Evolutionary conservation across 768 basidiomycete species (phyloP).

Genomic region (Tulasnella sp.): DNA sequence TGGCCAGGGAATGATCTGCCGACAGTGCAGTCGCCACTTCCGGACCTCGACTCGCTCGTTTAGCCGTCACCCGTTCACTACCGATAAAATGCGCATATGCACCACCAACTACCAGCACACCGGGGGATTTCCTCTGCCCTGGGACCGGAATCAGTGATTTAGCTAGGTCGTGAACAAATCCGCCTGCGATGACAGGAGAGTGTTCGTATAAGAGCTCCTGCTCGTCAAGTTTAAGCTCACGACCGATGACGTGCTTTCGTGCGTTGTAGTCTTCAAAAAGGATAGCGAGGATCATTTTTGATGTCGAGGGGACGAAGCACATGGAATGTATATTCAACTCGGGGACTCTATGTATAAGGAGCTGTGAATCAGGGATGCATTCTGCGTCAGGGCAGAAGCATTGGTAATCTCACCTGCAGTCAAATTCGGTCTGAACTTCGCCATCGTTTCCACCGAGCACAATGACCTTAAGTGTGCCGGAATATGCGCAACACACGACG

Average conservation of each 20-base stretch:
- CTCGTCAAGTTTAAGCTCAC: conserved; percentile 18
- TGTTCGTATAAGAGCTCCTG: conserved; percentile 21
- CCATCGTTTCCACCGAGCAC: conserved; percentile 32
- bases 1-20: neutral
- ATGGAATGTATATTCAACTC: conserved; percentile 61
- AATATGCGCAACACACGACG: conserved; percentile 54
- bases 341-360: conserved; percentile 35
- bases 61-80: conserved; percentile 1
- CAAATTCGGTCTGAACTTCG: conserved; percentile 18
- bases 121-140: conserved; percentile 5
- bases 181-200: neutral
- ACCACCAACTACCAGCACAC: conserved; percentile 25
- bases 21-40: conserved; percentile 29
- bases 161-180: conserved; percentile 17
- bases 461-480: conserved; percentile 58
- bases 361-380: neutral
- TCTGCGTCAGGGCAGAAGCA: neutral
- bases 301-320: conserved; percentile 41
- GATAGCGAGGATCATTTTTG: conserved; percentile 46
- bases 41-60: conserved; percentile 44
- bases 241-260: conserved; percentile 25
- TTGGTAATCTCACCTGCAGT: conserved; percentile 19
- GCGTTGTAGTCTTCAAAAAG: conserved; percentile 48
- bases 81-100: conserved; percentile 13
- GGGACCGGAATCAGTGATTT: conserved; percentile 15